phyloP scores from a whole-genome alignment of 2,329 filamentous ascomycete species.

The Chrysoporthe deuterocubensis region DNA sequence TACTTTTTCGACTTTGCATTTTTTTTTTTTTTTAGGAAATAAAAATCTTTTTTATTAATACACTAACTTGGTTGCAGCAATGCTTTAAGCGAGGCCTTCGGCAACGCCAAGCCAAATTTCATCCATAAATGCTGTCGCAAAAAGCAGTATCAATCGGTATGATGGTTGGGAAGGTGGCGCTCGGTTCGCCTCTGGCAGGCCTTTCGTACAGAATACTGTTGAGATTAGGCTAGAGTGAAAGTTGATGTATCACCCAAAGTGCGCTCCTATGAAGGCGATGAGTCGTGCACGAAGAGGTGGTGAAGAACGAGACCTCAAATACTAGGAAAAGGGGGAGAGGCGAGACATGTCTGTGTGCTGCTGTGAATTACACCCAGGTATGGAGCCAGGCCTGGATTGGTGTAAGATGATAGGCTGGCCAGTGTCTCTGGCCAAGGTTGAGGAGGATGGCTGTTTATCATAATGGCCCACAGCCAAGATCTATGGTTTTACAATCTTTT shows the following conservation, averaged over 20 bases:
- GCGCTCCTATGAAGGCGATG: not conserved
- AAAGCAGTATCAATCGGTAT: too few species aligned
- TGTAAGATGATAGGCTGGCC: slow-evolving; percentile 17
- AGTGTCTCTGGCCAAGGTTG: not conserved
- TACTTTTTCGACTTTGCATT: too few species aligned
- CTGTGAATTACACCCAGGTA: not conserved
- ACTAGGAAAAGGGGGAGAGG: not conserved
- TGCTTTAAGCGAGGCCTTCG: not conserved
- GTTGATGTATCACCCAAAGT: not conserved
- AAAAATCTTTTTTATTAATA: too few species aligned
- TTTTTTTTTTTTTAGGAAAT: too few species aligned
- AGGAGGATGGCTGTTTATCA: not conserved
- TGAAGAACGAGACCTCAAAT: not conserved
- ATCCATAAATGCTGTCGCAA: too few species aligned
- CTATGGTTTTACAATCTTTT: not conserved
- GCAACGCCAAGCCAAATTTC: too few species aligned
- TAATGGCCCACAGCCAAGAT: not conserved
- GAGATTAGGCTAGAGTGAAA: not conserved
- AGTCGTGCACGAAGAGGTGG: not conserved
- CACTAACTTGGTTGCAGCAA: not conserved
- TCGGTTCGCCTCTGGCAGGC: too few species aligned
- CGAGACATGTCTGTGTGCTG: not conserved
- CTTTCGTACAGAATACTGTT: not conserved
- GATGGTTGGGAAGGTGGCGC: too few species aligned
- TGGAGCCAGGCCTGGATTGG: slow-evolving; percentile 4